phyloP scores from a whole-genome alignment of 306 rosid species.

The Oemleria cerasiformis region DNA sequence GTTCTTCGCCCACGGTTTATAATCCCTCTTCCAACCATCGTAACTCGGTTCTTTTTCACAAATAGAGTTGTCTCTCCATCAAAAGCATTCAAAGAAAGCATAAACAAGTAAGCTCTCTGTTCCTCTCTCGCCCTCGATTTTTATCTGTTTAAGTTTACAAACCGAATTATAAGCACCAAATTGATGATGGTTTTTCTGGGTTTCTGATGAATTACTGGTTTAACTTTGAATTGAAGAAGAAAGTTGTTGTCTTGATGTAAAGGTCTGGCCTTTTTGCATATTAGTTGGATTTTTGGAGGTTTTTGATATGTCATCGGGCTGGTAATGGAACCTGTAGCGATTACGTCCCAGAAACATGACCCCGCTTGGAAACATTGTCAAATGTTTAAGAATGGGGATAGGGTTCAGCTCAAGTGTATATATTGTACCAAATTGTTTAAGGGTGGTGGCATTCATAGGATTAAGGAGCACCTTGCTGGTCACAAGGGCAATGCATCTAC shows the following conservation, averaged over 20 bases:
- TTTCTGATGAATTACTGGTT: neutral
- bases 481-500: conserved; percentile 89
- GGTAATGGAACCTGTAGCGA: conserved; percentile 49
- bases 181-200: conserved; percentile 2
- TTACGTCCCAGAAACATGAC: conserved; percentile 86
- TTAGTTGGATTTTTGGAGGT: conserved; percentile 6
- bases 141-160: neutral
- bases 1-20: conserved; percentile 43
- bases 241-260: conserved; percentile 12
- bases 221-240: conserved; percentile 8
- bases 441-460: conserved; percentile 99
- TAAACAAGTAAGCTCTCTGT: conserved; percentile 47
- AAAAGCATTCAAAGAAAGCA: conserved; percentile 16
- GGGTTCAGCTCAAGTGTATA: conserved; percentile 71
- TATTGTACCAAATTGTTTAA: conserved; percentile 82
- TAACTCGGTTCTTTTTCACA: conserved; percentile 56
- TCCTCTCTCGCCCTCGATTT: neutral
- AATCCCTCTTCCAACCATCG: conserved; percentile 4
- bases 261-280: neutral
- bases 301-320: conserved; percentile 52
- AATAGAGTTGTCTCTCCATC: conserved; percentile 11
- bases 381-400: conserved; percentile 85
- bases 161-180: neutral
- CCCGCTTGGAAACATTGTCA: conserved; percentile 94
- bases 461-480: conserved; percentile 91